Base-by-base conservation (phyloP, 2,329 filamentous ascomycete genomes). In the Alternaria gansuensis region DNA sequence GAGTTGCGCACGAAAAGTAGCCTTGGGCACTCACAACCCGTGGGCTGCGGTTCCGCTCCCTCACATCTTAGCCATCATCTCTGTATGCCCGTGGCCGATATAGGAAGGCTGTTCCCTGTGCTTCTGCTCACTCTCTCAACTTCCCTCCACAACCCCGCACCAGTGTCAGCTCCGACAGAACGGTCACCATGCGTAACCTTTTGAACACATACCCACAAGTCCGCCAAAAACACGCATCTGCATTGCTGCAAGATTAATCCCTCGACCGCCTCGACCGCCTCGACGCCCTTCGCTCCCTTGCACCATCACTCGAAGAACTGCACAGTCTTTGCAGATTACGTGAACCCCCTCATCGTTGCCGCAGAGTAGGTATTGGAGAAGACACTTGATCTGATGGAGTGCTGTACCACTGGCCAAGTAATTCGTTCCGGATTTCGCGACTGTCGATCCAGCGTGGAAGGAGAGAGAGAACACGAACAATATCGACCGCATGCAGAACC, bases 11-110 rank as follows among this genome's bases (percentile, higher is more conserved):
- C n/a, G n/a, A n/a, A 21, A 14, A 46, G 4, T 46, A 13, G n/a
- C 21, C 28, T 23, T 33, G 43, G 10, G 31, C 23, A 46, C 28
- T 33, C 1, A 7, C n/a, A 23, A 3, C 9, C 21, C 14, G 10
- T 6, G 21, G 14, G 6, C 14, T 24, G 44, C 44, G 31, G 44
- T 34, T n/a, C 44, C 29, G 8, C 17, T 9, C 17, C 17, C 11
- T 33, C 29, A 1, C 10, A 24, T 13, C 8, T 11, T n/a, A 34
- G 21, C 21, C 13, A 14, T 21, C 13, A 10, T 26, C 29, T 5
- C 34, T 34, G 10, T 24, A 34, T 48, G 44, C 21, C 44, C 44
- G 44, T 48, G 8, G 44, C 21, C 29, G 44, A 33, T 24, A n/a
- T 11, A 11, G 29, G 34, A 34, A 34, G 13, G 9, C 44, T 29